Conservation (phyloP, 1,284 basidiomycete genomes). For the Rhizoctonia solani region DNA sequence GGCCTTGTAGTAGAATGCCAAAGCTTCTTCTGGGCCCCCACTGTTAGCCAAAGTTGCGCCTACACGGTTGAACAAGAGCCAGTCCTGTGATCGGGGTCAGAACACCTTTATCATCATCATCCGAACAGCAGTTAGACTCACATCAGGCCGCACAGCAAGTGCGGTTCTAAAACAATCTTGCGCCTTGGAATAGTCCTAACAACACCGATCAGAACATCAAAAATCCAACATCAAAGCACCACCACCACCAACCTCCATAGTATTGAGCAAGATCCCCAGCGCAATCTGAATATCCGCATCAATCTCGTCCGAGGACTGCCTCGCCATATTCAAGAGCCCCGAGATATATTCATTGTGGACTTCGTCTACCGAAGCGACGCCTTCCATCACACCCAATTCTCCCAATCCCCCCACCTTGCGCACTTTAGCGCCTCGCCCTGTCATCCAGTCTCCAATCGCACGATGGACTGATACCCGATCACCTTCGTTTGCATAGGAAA, state of each 20-base stretch:
- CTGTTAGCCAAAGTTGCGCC: conserved; percentile 96
- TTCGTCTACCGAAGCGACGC: conserved; percentile 8
- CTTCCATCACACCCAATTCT: conserved; percentile 16
- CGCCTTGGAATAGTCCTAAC: conserved; percentile 85
- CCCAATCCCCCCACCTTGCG: conserved; percentile 52
- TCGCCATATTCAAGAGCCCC: conserved; percentile 62
- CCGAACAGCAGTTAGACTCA: conserved; percentile 54
- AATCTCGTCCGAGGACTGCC: conserved; percentile 55
- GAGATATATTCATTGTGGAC: conserved; percentile 23
- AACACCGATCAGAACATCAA: conserved; percentile 19
- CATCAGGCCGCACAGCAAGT: conserved; percentile 83
- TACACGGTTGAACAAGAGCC: conserved; percentile 93
- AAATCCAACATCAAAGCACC: conserved; percentile 15
- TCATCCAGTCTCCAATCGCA: conserved; percentile 84
- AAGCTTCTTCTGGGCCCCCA: conserved; percentile 80
- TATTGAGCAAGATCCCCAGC: conserved; percentile 90
- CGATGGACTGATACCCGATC: conserved; percentile 73
- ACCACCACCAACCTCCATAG: conserved; percentile 78
- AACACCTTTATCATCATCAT: background rate
- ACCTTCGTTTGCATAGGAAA: conserved; percentile 92
- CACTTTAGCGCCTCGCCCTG: conserved; percentile 60
- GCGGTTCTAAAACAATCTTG: conserved; percentile 95
- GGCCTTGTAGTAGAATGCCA: conserved; percentile 89
- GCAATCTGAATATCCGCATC: conserved; percentile 97
- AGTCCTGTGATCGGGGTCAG: conserved; percentile 66